phyloP scores from a whole-genome alignment of 805 yeast species.

The Wickerhamiella brachini region DNA sequence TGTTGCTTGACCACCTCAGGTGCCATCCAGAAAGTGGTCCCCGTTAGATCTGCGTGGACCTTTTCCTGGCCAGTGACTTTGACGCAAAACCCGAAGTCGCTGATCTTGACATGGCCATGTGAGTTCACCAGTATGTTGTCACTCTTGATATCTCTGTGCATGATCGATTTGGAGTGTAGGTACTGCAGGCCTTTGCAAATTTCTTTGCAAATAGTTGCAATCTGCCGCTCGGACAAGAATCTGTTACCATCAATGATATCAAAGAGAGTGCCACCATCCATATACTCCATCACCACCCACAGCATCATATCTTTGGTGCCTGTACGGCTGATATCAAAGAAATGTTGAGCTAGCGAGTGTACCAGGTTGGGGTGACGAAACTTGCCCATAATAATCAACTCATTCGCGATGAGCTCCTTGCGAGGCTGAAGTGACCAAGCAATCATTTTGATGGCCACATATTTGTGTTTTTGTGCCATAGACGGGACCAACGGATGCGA shows the following conservation, averaged over 20 bases:
- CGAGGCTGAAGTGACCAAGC: slow-evolving; percentile 82
- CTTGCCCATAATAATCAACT: slow-evolving; percentile 92
- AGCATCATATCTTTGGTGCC: slow-evolving; percentile 41
- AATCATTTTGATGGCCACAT: slow-evolving; percentile 92
- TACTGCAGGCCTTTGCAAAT: slow-evolving; percentile 69
- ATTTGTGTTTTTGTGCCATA: slow-evolving; percentile 20
- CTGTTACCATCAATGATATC: slow-evolving; percentile 81
- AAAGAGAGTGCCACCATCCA: slow-evolving; percentile 97
- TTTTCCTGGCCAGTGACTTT: slow-evolving; percentile 91
- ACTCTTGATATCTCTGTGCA: slow-evolving; percentile 89
- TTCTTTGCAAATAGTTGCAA: slow-evolving; percentile 80
- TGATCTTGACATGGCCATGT: slow-evolving; percentile 66
- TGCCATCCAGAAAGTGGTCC: slow-evolving; percentile 85
- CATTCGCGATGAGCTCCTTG: slow-evolving; percentile 89
- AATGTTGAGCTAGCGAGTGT: slow-evolving; percentile 80
- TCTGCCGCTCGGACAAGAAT: slow-evolving; percentile 69
- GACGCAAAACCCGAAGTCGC: slow-evolving; percentile 86
- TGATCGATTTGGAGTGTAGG: slow-evolving; percentile 63
- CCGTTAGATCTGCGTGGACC: slow-evolving; percentile 75
- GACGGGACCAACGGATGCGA: slow-evolving; percentile 40
- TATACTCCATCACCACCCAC: slow-evolving; percentile 98
- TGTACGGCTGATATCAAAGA: slow-evolving; percentile 45
- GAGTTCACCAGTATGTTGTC: slow-evolving; percentile 74
- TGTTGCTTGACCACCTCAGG: slow-evolving; percentile 87
- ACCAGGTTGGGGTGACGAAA: slow-evolving; percentile 91